phyloP scores from a whole-genome alignment of 73 alveolate genomes.

The Symbiodinium natans region DNA sequence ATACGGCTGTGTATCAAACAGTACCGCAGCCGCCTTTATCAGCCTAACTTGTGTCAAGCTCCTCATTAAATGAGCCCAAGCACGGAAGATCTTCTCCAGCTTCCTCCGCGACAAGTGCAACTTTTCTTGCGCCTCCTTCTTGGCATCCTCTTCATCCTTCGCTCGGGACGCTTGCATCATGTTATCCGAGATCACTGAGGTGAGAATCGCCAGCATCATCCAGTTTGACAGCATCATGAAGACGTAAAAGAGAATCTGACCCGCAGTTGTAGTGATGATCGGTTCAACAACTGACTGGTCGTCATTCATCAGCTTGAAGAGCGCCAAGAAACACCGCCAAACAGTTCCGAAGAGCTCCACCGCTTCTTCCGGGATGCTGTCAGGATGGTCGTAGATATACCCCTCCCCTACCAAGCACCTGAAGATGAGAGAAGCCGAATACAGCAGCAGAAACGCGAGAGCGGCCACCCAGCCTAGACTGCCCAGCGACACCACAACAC shows the following conservation, averaged over 20 bases:
- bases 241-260: conserved; percentile 53
- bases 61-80: too few relatives aligned
- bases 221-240: conserved; percentile 87
- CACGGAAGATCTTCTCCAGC: conserved; percentile 13
- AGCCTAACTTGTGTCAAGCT: not conserved
- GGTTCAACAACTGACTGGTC: conserved; percentile 72
- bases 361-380: conserved; percentile 36
- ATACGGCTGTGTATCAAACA: not conserved
- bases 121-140: not conserved
- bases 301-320: conserved; percentile 87
- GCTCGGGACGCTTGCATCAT: conserved; percentile 60
- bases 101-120: not conserved
- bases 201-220: conserved; percentile 81
- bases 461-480: conserved; percentile 42
- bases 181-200: conserved; percentile 63
- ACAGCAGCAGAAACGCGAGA: not conserved
- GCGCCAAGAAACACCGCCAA: conserved; percentile 44
- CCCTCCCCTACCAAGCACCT: conserved; percentile 66
- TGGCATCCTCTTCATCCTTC: conserved; percentile 56
- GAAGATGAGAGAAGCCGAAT: conserved; percentile 58
- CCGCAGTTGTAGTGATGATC: conserved; percentile 8
- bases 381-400: conserved; percentile 26
- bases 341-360: conserved; percentile 34
- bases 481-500: conserved; percentile 58
- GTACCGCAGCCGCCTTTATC: not conserved